Evolutionary conservation across 768 basidiomycete species (phyloP).

Genomic region (Termitomyces sp.): DNA sequence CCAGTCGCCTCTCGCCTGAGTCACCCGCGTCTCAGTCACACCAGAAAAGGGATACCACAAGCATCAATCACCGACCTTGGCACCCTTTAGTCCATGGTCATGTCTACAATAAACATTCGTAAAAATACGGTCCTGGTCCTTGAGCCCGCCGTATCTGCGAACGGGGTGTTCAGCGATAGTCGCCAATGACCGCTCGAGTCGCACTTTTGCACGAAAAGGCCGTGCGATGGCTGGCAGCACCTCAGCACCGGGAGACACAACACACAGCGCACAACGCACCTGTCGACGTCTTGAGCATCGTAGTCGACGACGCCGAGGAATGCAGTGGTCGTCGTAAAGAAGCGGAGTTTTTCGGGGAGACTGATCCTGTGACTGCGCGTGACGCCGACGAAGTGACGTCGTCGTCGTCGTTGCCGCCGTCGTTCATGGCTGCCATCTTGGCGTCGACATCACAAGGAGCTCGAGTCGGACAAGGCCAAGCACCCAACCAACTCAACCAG

Average conservation of each 20-base stretch:
- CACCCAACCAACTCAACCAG: conserved; percentile 25
- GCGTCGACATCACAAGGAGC: no score
- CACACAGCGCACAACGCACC: conserved; percentile 17
- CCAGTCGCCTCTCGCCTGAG: conserved; percentile 91
- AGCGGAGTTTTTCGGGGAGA: conserved; percentile 18
- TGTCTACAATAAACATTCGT: conserved; percentile 86
- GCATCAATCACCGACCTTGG: conserved; percentile 50
- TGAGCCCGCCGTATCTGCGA: conserved; percentile 86
- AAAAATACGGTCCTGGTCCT: conserved; percentile 93
- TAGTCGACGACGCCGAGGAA: conserved; percentile 29
- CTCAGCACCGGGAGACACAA: not conserved
- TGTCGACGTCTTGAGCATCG: conserved; percentile 26
- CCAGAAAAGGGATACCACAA: not conserved
- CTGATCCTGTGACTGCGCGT: conserved; percentile 5
- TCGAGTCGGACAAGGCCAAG: no score
- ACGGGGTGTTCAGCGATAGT: conserved; percentile 84
- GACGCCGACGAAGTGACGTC: not conserved
- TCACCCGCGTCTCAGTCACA: no score
- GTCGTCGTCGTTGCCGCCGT: not conserved
- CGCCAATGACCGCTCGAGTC: conserved; percentile 47
- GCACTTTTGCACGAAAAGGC: conserved; percentile 28
- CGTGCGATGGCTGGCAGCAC: conserved; percentile 19
- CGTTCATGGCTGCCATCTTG: not conserved
- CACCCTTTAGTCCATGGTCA: conserved; percentile 92
- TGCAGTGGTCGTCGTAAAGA: conserved; percentile 27